These are phyloP conservation scores for Plasmodium adleri DNA, from an alignment of 169 alveolate species.

Conservation along the genomic window DNA sequence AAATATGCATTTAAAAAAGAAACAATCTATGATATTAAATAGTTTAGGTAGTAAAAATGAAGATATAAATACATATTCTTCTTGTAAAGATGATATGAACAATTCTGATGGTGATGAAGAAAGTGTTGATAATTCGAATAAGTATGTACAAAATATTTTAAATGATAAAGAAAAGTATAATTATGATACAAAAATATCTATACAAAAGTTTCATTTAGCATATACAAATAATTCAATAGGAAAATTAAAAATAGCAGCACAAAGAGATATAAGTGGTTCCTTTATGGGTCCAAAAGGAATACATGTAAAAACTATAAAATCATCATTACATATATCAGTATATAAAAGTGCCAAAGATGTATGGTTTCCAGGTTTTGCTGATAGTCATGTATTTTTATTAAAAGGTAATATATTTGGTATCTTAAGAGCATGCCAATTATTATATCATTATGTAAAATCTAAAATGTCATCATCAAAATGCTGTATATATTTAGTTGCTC, in stretches of 20 bases:
- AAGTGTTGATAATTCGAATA: conserved; percentile 36
- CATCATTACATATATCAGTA: conserved; percentile 56
- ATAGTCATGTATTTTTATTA: conserved; percentile 62
- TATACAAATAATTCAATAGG: conserved; percentile 62
- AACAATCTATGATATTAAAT: conserved; percentile 27
- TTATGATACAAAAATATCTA: conserved; percentile 55
- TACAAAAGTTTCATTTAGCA: conserved; percentile 61
- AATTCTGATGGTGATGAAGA: conserved; percentile 35
- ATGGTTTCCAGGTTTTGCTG: conserved; percentile 75
- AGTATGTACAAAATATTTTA: conserved; percentile 33
- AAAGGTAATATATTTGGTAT: conserved; percentile 71
- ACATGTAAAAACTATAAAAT: conserved; percentile 62
- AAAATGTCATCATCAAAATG: conserved; percentile 69
- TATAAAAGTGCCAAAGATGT: conserved; percentile 72
- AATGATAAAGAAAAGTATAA: conserved; percentile 61
- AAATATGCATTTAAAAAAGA: conserved; percentile 56
- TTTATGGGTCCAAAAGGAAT: conserved; percentile 69
- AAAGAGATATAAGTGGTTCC: conserved; percentile 68
- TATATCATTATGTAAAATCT: conserved; percentile 62
- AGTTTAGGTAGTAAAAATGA: conserved; percentile 39
- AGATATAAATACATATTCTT: conserved; percentile 44
- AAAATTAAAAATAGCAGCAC: conserved; percentile 60
- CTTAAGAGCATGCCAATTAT: conserved; percentile 64
- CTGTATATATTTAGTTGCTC: conserved; percentile 62
- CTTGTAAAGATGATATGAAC: conserved; percentile 48